Conservation (phyloP, 2,329 filamentous ascomycete species). For the Immersiporthe knoxdaviesiana region DNA sequence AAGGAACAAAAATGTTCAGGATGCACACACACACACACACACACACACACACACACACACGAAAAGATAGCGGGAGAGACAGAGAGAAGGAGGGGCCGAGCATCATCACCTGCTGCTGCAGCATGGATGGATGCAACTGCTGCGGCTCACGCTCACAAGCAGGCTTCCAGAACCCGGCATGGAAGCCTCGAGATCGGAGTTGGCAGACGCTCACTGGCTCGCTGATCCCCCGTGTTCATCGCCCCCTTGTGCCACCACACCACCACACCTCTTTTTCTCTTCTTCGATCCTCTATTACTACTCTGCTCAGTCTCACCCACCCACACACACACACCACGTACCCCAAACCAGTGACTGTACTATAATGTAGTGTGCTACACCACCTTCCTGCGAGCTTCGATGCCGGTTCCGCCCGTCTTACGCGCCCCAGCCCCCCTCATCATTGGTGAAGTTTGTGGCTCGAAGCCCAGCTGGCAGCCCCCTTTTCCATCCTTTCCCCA, state of each 20-base stretch:
- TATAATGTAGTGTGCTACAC: background rate
- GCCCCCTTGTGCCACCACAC: conserved; percentile 7
- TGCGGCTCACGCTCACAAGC: background rate
- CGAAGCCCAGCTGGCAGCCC: background rate
- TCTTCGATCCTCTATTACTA: too few species aligned
- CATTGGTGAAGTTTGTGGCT: background rate
- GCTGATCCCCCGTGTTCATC: background rate
- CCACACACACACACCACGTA: background rate
- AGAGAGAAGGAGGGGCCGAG: background rate
- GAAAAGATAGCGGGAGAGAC: background rate
- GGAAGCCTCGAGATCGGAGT: background rate
- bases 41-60: background rate
- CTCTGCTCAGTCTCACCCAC: background rate
- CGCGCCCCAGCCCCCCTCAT: background rate
- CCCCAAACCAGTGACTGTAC: background rate
- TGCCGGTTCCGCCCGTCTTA: conserved; percentile 14
- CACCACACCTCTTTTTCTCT: background rate
- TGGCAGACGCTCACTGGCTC: background rate
- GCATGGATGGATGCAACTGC: background rate
- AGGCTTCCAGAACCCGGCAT: conserved; percentile 6
- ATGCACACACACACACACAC: too few species aligned
- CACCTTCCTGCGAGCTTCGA: background rate
- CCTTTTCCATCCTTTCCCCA: background rate
- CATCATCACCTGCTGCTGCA: background rate
- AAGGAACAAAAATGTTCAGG: background rate